These are phyloP conservation scores for Dothiorella sarmentorum DNA, from an alignment of 2,329 filamentous ascomycete genomes.

Conservation along the genomic window DNA sequence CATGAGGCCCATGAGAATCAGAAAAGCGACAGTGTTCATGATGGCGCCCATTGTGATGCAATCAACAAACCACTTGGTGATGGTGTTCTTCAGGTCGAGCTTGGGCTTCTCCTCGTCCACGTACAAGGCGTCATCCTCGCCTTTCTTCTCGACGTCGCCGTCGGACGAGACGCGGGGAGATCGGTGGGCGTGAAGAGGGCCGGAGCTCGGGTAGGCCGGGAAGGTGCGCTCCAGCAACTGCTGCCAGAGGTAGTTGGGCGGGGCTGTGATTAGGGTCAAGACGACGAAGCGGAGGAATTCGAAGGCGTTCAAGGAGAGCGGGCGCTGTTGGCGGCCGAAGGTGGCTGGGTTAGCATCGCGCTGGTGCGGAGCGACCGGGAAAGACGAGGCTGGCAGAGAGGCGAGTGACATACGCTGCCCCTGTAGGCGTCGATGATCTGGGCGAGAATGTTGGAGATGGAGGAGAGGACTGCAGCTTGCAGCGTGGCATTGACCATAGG, in stretches of 20 bases:
- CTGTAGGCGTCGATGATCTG: slow-evolving; percentile 37
- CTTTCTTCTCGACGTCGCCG: slow-evolving; percentile 20
- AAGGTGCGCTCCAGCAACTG: slow-evolving; percentile 71
- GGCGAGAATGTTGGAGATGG: slow-evolving; percentile 37
- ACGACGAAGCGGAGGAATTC: slow-evolving; percentile 44
- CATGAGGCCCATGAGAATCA: slow-evolving; percentile 56
- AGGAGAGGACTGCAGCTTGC: slow-evolving; percentile 34
- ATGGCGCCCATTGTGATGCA: slow-evolving; percentile 62
- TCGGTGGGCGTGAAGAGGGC: slow-evolving; percentile 30
- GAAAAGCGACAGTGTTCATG: slow-evolving; percentile 64
- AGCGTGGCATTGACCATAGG: slow-evolving; percentile 18
- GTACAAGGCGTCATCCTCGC: slow-evolving; percentile 18
- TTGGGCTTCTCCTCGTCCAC: slow-evolving; percentile 24
- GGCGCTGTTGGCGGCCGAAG: slow-evolving; percentile 19
- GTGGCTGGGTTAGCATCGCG: neutral
- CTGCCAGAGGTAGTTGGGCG: slow-evolving; percentile 86
- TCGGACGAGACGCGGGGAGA: neutral
- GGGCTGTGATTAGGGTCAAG: slow-evolving; percentile 68
- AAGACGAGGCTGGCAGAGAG: neutral
- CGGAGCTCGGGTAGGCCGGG: slow-evolving; percentile 50
- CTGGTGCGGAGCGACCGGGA: no score
- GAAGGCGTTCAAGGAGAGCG: slow-evolving; percentile 37
- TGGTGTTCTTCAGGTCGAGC: slow-evolving; percentile 53
- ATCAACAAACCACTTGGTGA: slow-evolving; percentile 64
- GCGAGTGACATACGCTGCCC: slow-evolving; percentile 22